These are phyloP conservation scores for Syzygium jambos DNA, from an alignment of 345 rosid species.

Conservation along the genomic window DNA sequence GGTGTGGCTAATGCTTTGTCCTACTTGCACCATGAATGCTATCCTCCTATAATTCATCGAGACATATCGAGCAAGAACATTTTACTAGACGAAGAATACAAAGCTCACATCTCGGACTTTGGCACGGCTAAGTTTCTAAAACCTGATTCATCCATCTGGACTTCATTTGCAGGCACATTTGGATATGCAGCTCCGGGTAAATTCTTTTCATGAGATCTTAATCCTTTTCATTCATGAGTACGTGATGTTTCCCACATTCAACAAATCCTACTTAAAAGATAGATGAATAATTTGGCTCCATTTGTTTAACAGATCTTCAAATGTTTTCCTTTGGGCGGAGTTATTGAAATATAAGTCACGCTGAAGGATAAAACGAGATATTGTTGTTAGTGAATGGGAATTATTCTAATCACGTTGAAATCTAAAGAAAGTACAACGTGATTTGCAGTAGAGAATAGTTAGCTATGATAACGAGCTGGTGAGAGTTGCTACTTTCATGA, in stretches of 20 bases:
- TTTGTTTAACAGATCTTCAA: neutral
- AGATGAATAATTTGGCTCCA: neutral
- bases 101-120: neutral
- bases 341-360: neutral
- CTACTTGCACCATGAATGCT: slow-evolving; percentile 3
- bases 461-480: neutral
- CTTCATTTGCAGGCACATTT: slow-evolving; percentile 2
- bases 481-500: too few species aligned
- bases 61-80: slow-evolving; percentile 4
- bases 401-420: neutral
- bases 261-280: neutral
- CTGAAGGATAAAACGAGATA: neutral
- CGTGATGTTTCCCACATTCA: neutral
- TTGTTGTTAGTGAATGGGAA: neutral
- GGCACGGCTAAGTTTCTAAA: neutral
- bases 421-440: neutral
- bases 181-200: slow-evolving; percentile 6
- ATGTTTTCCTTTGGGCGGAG: neutral
- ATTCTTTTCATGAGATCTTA: neutral
- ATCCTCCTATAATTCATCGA: neutral
- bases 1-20: neutral
- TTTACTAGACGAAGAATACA: neutral
- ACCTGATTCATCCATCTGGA: neutral
- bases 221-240: too few species aligned
- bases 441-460: neutral